Base-by-base conservation (phyloP, 2,329 filamentous ascomycete species). In the Pseudocercospora fuligena region DNA sequence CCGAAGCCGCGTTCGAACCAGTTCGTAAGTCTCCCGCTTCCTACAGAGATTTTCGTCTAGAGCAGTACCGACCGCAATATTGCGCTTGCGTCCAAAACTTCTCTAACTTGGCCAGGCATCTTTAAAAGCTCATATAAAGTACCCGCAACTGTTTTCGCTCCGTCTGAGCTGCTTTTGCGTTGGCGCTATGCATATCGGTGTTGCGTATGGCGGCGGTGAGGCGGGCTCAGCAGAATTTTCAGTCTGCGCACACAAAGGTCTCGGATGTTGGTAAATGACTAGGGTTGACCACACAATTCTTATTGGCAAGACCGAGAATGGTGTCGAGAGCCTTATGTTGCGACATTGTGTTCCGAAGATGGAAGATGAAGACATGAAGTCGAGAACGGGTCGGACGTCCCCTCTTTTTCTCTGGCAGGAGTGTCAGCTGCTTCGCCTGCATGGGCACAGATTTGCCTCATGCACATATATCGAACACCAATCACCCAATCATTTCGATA, bases 341-440 rank as follows among this genome's bases (percentile, higher is more conserved):
- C 4, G 16, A n/a, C 16, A 63, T 51, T 31, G 21, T 21, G 53
- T 21, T 43, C 36, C 29, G 59, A 2, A 51, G 25, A 16, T 16
- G 25, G 23, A 33, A 49, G 49, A 46, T 5, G 40, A 27, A 54
- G 60, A 66, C 49, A 27, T 65, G 63, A 65, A 57, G 63, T 65
- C 33, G 58, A 61, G 57, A 31, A 40, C 16, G 47, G 27, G 51
- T 33, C 16, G 51, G 19, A 12, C 25, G 27, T 14, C 23, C 16
- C 51, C 51, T 27, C 51, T 16, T 43, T 43, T 43, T n/a, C 23
- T 31, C 27, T 31, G 51, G 23, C 21, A 56, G 27, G 14, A 31
- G 51, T 27, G 25, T 56, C 58, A 60, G 33, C 27, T 33, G 58
- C 21, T 43, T 47, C 58, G 16, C 46, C 46, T 21, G 36, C 23